A percentile compares a stretch with the other conserved stretches of the same genome.
These are phyloP conservation scores for Chlamydomonas asymmetrica DNA, from an alignment of 139 green algal genomes.

Conservation along the genomic window DNA sequence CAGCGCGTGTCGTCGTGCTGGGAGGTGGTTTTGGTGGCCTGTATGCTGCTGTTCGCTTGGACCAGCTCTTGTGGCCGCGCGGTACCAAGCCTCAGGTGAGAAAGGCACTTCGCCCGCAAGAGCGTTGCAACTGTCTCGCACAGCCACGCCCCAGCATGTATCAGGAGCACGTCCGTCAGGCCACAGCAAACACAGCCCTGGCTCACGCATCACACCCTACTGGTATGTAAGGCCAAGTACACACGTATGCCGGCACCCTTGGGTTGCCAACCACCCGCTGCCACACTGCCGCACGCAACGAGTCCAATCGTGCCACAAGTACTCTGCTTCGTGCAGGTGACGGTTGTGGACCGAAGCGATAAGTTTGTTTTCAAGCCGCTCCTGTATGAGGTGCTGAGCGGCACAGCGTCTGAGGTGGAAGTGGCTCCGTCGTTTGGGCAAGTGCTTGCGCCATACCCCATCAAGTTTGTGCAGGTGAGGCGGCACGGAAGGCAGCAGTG, in stretches of 20 bases:
- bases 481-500: not conserved
- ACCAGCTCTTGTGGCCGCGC: conserved; percentile 86
- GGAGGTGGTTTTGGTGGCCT: conserved; percentile 97
- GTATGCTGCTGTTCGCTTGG: conserved; percentile 93
- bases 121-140: no score
- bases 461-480: conserved; percentile 80
- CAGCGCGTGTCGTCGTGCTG: conserved; percentile 89
- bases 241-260: no score
- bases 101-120: no score
- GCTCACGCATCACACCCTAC: no score
- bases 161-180: no score
- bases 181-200: no score
- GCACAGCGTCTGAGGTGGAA: conserved; percentile 73
- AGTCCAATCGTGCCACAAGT: no score
- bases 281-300: no score
- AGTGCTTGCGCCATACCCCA: conserved; percentile 83
- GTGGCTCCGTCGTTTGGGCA: conserved; percentile 87
- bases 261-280: no score
- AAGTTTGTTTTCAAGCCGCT: conserved; percentile 98
- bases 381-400: conserved; percentile 96
- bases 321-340: no score
- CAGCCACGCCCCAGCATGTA: no score
- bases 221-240: no score
- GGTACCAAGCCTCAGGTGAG: conserved; percentile 77
- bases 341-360: conserved; percentile 91